A percentile compares a stretch with the other conserved stretches of the same genome.
Evolutionary conservation across 345 rosid species (phyloP).

Genomic region (Citrus reticulata): DNA sequence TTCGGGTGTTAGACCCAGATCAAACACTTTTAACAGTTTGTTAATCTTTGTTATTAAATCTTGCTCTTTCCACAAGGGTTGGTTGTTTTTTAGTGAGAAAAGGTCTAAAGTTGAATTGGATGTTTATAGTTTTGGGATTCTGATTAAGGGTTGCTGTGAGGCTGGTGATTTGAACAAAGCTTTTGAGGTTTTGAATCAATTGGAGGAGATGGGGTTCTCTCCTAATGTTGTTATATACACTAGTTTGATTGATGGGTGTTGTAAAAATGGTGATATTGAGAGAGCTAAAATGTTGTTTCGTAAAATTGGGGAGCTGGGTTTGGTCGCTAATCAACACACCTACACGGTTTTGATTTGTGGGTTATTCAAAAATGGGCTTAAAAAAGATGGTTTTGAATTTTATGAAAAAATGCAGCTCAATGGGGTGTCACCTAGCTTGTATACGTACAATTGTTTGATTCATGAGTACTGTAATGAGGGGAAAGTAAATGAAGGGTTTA

Average conservation of each 20-base stretch:
- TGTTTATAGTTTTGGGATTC: conserved; percentile 62
- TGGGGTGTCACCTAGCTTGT: conserved; percentile 54
- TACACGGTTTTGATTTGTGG: conserved; percentile 75
- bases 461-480: conserved; percentile 48
- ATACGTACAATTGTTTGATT: conserved; percentile 63
- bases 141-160: conserved; percentile 68
- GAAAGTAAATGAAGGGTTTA: conserved; percentile 34
- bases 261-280: conserved; percentile 57
- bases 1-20: conserved; percentile 37
- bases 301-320: conserved; percentile 49
- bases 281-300: conserved; percentile 51
- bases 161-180: conserved; percentile 46
- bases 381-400: conserved; percentile 51
- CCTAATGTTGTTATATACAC: conserved; percentile 67
- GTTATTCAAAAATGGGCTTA: conserved; percentile 53
- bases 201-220: conserved; percentile 45
- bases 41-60: conserved; percentile 38
- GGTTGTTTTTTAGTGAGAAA: conserved; percentile 36
- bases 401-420: conserved; percentile 56
- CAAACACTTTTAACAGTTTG: conserved; percentile 45
- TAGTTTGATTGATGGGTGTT: conserved; percentile 78
- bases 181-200: conserved; percentile 39
- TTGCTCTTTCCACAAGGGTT: conserved; percentile 35
- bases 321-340: conserved; percentile 65
- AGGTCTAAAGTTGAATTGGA: conserved; percentile 39